Evolutionary conservation across 768 basidiomycete species (phyloP), one percentile per base, ranked within the genome.

Genomic region (Thelephora aurantiotincta): DNA sequence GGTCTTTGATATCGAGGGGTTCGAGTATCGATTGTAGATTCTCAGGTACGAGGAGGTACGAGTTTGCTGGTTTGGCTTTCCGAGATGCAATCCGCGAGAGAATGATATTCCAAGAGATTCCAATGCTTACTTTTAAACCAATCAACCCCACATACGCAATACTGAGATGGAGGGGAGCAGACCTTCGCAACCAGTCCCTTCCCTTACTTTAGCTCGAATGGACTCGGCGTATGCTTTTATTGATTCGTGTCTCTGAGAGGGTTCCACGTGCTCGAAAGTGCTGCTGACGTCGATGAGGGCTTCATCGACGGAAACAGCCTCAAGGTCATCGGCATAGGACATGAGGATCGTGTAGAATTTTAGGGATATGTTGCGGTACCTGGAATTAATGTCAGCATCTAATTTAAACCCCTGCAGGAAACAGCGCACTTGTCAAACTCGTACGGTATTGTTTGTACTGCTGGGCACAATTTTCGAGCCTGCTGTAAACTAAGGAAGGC

Each of bases 251-350:
- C 53, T 43, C 59, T 62, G 35, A 65, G 59, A 50, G 67, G 57
- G 49, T 35, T 52, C 53, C 1, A 51, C 46, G 6, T 63, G 70
- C 11, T 65, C 68, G 35, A 86, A 72, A 0, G 71, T 68, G 3
- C 65, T 71, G 0, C 87, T 81, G 13, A 93, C 88, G 49, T 97
- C 93, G 50, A 98, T 79, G 19, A 97, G 72, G 0, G 91, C 94
- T 60, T 99, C 96, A 51, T 99, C 96, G 5, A 98, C 87, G 1
- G 91, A 94, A 13, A 97, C 93, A 1, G 93, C 92, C 64, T 97
- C 82, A 2, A 98, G 68, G 54, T 92, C 89, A 56, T 96, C 89
- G 19, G 90, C 88, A 57, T 85, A 79, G 0, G 74, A 68, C 80
- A 97, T 87, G 30, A 98, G 71, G 47, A 96, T 84, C 4, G 86